Base-by-base conservation (phyloP, 192 early-diverging fungal genomes). In the Dispira parvispora region DNA sequence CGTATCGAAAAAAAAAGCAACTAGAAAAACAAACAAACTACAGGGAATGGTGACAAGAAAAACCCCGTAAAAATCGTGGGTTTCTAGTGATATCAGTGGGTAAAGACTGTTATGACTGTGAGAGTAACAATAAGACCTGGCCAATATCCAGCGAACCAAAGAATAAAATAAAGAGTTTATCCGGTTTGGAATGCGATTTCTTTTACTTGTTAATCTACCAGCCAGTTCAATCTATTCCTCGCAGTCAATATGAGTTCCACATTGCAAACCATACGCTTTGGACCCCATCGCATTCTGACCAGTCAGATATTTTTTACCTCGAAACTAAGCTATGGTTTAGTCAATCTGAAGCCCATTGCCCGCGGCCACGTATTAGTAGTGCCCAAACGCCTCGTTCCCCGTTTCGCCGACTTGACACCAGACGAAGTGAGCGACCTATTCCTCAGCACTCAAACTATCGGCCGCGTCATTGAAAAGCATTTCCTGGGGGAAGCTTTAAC, bases 271-370 rank as follows among this genome's bases (percentile, higher is more conserved):
- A 16, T 44, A 49, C 50, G 63, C 11, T 95, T 95, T 76, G 94
- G 91, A 13, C 87, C 86, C 38, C 76, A 83, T 62, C 60, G 64
- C 21, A 86, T 95, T 52, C 63, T 72, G 8, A 75, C 79, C n/a
- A 71, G 72, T 21, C 84, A 97, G 66, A 74, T 87, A 46, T 97
- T 97, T 71, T 74, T 83, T 58, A 75, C 73, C 61, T 79, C 89
- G 10, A 73, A 78, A 57, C 71, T 84, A n/a, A 77, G 77, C 26
- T 78, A 86, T 42, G 92, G 85, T 0, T 68, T 98, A 12, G 93
- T 96, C 56, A 95, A 96, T 68, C 78, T 91, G n/a, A 95, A 96
- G 69, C 92, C 95, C 16, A 82, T 91, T 47, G 79, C 82, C 0
- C 87, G 87, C 1, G 69, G 73, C 55, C 86, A 97, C 76, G 92